Conservation (phyloP, 352 stramenopile species). For the Phytophthora rubi region DNA sequence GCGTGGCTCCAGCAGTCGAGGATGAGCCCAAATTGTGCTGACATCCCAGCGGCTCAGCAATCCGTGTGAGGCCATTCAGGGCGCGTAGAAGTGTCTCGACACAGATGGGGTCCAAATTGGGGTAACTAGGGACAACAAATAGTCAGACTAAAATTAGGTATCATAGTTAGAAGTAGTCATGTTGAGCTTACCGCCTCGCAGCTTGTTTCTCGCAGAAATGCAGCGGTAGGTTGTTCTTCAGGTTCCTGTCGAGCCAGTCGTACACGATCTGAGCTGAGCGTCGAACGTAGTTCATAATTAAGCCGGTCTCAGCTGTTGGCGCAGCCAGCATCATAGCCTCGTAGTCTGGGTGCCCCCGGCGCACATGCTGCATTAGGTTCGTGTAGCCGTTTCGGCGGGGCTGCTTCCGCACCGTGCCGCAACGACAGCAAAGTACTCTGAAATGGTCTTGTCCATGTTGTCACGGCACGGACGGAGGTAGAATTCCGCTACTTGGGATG, state of each 20-base stretch:
- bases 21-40: slow-evolving; percentile 8
- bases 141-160: background rate
- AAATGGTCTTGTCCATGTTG: slow-evolving; percentile 9
- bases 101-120: background rate
- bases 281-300: slow-evolving; percentile 9
- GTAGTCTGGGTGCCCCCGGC: slow-evolving; percentile 2
- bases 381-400: background rate
- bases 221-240: slow-evolving; percentile 4
- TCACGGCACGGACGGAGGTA: slow-evolving; percentile 21
- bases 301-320: background rate
- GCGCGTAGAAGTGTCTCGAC: background rate
- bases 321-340: slow-evolving; percentile 6
- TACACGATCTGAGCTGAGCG: background rate
- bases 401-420: slow-evolving; percentile 18
- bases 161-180: background rate
- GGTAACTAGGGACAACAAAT: background rate
- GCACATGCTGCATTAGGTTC: slow-evolving; percentile 11
- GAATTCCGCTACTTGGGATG: slow-evolving; percentile 9
- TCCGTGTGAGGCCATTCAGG: background rate
- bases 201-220: slow-evolving; percentile 8
- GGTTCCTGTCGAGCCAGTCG: slow-evolving; percentile 2
- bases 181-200: slow-evolving; percentile 3
- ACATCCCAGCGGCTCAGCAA: background rate
- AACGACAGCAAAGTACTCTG: slow-evolving; percentile 13
- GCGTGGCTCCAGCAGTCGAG: slow-evolving; percentile 16